phyloP scores from a whole-genome alignment of 108 stramenopile species.

The Bacterosira constricta region DNA sequence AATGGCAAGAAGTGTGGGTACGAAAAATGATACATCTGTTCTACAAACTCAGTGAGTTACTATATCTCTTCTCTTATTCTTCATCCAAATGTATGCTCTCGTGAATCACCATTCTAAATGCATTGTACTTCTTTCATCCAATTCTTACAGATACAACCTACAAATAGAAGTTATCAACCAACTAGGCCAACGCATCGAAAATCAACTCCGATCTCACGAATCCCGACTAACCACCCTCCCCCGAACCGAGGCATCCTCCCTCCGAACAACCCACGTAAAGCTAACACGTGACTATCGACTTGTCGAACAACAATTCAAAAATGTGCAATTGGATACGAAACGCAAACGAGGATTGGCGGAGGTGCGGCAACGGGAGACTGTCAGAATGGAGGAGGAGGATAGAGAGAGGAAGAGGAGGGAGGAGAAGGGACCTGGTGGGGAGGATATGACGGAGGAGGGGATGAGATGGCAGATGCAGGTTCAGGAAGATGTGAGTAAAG shows the following conservation, averaged over 20 bases:
- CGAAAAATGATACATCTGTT: constrained; percentile 46
- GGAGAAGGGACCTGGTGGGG: neutral
- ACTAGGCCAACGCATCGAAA: constrained; percentile 60
- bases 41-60: constrained; percentile 71
- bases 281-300: constrained; percentile 75
- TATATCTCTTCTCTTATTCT: neutral
- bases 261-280: constrained; percentile 63
- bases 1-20: constrained; percentile 61
- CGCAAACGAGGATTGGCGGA: constrained; percentile 28
- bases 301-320: constrained; percentile 55
- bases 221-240: constrained; percentile 19
- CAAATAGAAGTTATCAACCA: constrained; percentile 78
- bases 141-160: constrained; percentile 57
- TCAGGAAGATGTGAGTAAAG: constrained; percentile 71
- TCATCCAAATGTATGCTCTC: neutral
- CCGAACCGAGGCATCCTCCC: constrained; percentile 42
- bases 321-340: constrained; percentile 32
- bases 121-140: neutral
- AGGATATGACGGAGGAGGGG: constrained; percentile 32
- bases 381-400: constrained; percentile 22
- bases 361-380: constrained; percentile 3
- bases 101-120: neutral
- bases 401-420: constrained; percentile 2
- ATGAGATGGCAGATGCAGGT: constrained; percentile 68
- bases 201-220: constrained; percentile 50